These are phyloP conservation scores for Kluyveromyces dobzhanskii DNA, from an alignment of 805 yeast species.

Conservation along the genomic window DNA sequence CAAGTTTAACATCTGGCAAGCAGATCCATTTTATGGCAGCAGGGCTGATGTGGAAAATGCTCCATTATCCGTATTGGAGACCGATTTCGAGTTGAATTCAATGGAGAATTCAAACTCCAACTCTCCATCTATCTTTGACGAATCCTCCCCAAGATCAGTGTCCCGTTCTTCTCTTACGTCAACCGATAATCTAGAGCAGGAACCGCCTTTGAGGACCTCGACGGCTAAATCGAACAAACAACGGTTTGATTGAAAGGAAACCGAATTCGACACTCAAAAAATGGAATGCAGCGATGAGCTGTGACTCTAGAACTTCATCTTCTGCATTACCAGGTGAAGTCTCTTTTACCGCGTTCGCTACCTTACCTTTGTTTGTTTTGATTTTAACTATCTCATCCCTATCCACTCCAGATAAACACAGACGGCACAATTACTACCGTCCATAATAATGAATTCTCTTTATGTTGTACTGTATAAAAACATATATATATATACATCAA, in stretches of 20 bases:
- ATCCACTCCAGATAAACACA: too few relatives aligned
- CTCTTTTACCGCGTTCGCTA: too few relatives aligned
- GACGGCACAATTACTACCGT: too few relatives aligned
- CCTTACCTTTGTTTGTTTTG: too few relatives aligned
- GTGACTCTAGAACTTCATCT: too few relatives aligned
- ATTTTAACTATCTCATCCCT: too few relatives aligned
- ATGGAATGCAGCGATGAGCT: too few relatives aligned
- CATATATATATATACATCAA: too few relatives aligned
- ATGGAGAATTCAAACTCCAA: conserved; percentile 10
- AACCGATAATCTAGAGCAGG: conserved; percentile 26
- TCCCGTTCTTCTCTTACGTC: conserved; percentile 31
- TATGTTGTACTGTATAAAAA: too few relatives aligned
- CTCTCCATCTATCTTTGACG: conserved; percentile 29
- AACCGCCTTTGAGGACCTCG: conserved; percentile 8
- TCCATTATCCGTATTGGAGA: conserved; percentile 18
- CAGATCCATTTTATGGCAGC: conserved; percentile 30
- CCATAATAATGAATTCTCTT: too few relatives aligned
- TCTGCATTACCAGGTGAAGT: too few relatives aligned
- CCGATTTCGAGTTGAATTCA: conserved; percentile 22
- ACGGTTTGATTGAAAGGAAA: conserved; percentile 14
- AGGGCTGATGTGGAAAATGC: conserved; percentile 28
- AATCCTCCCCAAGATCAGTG: conserved; percentile 19
- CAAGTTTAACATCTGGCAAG: conserved; percentile 24
- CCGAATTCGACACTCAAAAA: too few relatives aligned
- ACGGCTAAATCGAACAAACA: conserved; percentile 16